Conservation (phyloP, 495 filamentous ascomycete genomes). For the Penicillium herquei region DNA sequence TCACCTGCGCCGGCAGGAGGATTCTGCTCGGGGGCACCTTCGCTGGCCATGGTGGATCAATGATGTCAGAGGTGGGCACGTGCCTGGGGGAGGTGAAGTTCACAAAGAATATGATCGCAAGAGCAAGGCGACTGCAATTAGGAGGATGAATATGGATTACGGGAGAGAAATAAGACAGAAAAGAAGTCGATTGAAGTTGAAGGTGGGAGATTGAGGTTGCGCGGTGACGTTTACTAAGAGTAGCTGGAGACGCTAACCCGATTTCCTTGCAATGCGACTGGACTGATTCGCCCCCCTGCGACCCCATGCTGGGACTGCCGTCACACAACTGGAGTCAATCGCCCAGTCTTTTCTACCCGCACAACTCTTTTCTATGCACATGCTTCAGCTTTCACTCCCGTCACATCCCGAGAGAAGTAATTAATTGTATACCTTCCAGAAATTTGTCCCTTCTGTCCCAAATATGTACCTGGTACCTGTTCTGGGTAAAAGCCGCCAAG, state of each 20-base stretch:
- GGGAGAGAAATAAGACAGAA: not conserved
- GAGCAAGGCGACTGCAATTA: conserved; percentile 16
- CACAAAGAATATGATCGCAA: conserved; percentile 11
- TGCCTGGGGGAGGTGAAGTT: conserved; percentile 1
- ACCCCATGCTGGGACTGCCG: conserved; percentile 2
- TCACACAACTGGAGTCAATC: conserved; percentile 4
- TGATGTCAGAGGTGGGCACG: conserved; percentile 23
- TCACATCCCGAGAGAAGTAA: not conserved
- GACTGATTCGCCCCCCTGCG: conserved; percentile 20
- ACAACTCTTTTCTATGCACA: not conserved
- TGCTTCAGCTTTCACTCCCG: not conserved
- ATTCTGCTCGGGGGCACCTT: conserved; percentile 12
- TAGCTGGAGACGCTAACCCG: conserved; percentile 26
- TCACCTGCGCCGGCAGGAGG: conserved; percentile 24
- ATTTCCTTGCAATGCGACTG: conserved; percentile 20
- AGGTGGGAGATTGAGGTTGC: conserved; percentile 34
- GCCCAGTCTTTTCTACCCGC: not conserved
- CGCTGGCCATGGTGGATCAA: conserved; percentile 31
- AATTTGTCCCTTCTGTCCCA: not conserved
- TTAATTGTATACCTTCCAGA: not conserved
- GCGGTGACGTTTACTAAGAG: conserved; percentile 43
- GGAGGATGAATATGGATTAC: conserved; percentile 4
- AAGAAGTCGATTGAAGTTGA: conserved; percentile 15
- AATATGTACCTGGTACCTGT: conserved; percentile 2
- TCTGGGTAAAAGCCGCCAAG: conserved; percentile 21